Evolutionary conservation across 2,329 filamentous ascomycete genomes (phyloP), one percentile per base, ranked within the genome.

Genomic region (Alternaria angustiovoidea): DNA sequence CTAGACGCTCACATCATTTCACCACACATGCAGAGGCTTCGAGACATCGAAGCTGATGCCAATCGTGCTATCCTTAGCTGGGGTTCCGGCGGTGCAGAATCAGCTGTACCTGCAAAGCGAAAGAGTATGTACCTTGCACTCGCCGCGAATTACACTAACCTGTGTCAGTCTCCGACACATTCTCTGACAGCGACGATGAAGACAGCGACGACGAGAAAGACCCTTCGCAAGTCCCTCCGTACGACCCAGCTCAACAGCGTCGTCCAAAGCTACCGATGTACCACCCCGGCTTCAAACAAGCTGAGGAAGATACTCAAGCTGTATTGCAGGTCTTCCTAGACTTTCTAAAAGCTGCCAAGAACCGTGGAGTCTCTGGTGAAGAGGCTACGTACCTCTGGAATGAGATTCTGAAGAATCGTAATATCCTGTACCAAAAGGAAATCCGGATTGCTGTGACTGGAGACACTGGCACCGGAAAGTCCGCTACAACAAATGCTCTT

Each of bases 391-490:
- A 63, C 36, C 57, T 70, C 0, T 39, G 43, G 16, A 30, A 61
- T 2, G 43, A 68, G 43, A 36, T 57, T 4, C 26, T 47, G 4
- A 34, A 51, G 3, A 26, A 41, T 16, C 16, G 22, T 1, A 22
- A 46, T 4, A 56, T 63, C 11, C 3, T 20, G 0, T 64, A 66
- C 24, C 52, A 58, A 14, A 14, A 46, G 11, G 38, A 49, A 0
- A 30, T 66, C 4, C 59, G 56, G 0, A 47, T 70, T 4, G 63
- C 61, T 34, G 47, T 70, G 1, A 38, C 61, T n/a, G 67, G 68
- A 18, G 65, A 68, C 26, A 61, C 65, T 39, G 66, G 66, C 16
- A 47, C 54, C 16, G 68, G 65, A 16, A 71, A 71, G 36, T 71
- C 68, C 30, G 62, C 65, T 2, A 18, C 55, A 1, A 36, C 62